Conservation (phyloP, 805 yeast genomes). For the Hemisphaericaspora nanyangensis region DNA sequence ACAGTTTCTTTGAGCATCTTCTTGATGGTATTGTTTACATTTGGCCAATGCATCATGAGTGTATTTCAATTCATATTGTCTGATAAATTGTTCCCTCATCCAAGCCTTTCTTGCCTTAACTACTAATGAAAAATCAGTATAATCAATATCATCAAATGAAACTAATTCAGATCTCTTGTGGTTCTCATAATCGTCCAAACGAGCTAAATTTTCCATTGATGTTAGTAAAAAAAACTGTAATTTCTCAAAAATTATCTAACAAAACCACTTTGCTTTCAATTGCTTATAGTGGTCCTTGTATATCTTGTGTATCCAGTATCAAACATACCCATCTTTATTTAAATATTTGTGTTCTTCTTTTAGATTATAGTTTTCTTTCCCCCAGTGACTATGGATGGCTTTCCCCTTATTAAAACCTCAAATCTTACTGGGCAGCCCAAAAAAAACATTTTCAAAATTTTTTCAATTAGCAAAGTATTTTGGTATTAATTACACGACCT, state of each 20-base stretch:
- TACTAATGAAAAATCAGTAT: conserved; percentile 58
- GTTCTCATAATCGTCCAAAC: conserved; percentile 31
- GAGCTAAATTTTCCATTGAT: conserved; percentile 11
- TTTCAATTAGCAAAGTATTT: background rate
- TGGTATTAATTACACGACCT: background rate
- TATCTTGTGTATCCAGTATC: too few relatives aligned
- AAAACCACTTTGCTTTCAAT: background rate
- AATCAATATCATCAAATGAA: conserved; percentile 80
- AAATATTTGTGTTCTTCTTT: background rate
- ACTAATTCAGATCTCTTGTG: conserved; percentile 64
- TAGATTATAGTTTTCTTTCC: conserved; percentile 1
- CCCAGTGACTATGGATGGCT: too few relatives aligned
- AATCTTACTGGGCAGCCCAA: conserved; percentile 34
- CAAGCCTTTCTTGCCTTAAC: conserved; percentile 73
- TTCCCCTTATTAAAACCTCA: conserved; percentile 21
- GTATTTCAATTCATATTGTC: conserved; percentile 61
- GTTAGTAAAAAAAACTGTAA: too few relatives aligned
- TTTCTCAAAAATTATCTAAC: too few relatives aligned
- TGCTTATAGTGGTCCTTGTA: background rate
- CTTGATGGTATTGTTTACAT: conserved; percentile 61
- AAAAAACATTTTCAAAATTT: too few relatives aligned
- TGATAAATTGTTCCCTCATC: conserved; percentile 76
- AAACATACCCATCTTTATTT: conserved; percentile 5
- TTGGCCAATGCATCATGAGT: conserved; percentile 72
- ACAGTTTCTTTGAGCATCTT: conserved; percentile 64